Evolutionary conservation across 2,329 filamentous ascomycete genomes (phyloP).

Genomic region (Penicillium sp.): DNA sequence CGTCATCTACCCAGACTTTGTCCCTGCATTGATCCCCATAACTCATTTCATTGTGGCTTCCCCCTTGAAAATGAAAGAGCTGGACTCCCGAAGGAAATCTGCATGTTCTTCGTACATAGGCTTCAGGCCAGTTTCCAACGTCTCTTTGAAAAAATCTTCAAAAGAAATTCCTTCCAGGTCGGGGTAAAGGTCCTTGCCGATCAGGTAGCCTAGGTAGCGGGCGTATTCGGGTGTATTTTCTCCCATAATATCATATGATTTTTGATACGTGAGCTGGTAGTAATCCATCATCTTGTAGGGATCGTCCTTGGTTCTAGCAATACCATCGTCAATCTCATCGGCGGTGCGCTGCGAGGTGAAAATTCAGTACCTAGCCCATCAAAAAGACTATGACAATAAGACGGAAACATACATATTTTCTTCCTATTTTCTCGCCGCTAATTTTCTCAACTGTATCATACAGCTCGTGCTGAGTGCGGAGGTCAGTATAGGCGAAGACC

Average conservation of each 20-base stretch:
- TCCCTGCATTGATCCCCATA: too few species aligned
- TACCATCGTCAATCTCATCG: neutral
- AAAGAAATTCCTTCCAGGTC: constrained; percentile 25
- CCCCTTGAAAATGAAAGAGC: too few species aligned
- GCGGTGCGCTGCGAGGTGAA: neutral
- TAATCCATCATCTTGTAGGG: neutral
- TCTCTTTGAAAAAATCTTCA: neutral
- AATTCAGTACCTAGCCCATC: neutral
- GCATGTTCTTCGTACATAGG: too few species aligned
- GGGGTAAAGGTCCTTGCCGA: constrained; percentile 46
- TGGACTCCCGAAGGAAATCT: too few species aligned
- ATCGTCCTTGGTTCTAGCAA: neutral
- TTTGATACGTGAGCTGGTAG: neutral
- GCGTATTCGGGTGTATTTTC: constrained; percentile 47
- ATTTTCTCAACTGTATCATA: constrained; percentile 36
- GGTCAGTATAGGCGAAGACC: constrained; percentile 36
- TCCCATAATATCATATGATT: constrained; percentile 27
- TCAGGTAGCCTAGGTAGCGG: constrained; percentile 46
- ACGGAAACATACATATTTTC: constrained; percentile 20
- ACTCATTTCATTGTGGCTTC: too few species aligned
- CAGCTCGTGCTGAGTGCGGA: constrained; percentile 38
- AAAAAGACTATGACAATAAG: neutral
- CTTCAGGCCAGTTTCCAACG: neutral
- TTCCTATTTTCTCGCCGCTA: constrained; percentile 39
- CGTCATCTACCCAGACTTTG: too few species aligned